Evolutionary conservation across 2,329 filamentous ascomycete species (phyloP).

Genomic region (Aspergillus candidus): DNA sequence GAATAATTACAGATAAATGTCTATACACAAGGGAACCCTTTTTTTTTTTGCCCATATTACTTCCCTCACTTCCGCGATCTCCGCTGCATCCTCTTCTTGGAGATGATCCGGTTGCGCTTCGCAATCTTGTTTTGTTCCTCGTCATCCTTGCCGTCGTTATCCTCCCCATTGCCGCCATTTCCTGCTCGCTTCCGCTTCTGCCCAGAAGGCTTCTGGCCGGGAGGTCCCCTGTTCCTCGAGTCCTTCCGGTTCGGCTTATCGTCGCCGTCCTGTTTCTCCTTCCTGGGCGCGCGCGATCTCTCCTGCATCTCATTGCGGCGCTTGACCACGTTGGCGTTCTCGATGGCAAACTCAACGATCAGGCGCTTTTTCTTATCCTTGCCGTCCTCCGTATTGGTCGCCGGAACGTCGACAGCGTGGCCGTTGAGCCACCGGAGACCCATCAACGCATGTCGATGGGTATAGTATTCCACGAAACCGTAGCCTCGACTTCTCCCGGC

Average conservation of each 20-base stretch:
- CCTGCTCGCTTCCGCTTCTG: slow-evolving; percentile 31
- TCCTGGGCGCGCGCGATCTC: slow-evolving; percentile 18
- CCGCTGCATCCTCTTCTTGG: slow-evolving; percentile 73
- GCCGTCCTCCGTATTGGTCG: slow-evolving; percentile 25
- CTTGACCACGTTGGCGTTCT: slow-evolving; percentile 93
- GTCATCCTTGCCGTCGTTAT: slow-evolving; percentile 19
- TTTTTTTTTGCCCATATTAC: slow-evolving; percentile 10
- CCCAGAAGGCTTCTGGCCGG: slow-evolving; percentile 9
- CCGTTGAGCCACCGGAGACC: slow-evolving; percentile 91
- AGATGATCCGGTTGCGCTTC: slow-evolving; percentile 71
- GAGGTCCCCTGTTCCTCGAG: slow-evolving; percentile 10
- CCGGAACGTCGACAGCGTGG: slow-evolving; percentile 47
- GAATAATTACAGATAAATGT: slow-evolving; percentile 7
- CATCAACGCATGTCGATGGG: slow-evolving; percentile 91
- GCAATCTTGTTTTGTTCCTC: slow-evolving; percentile 51
- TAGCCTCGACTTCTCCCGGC: slow-evolving; percentile 86
- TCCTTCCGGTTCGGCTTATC: slow-evolving; percentile 19
- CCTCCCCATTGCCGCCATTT: slow-evolving; percentile 13
- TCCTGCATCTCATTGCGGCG: slow-evolving; percentile 50
- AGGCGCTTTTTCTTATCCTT: slow-evolving; percentile 78
- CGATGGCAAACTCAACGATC: slow-evolving; percentile 95
- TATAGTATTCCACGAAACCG: slow-evolving; percentile 94
- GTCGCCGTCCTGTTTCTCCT: slow-evolving; percentile 10
- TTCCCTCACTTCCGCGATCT: slow-evolving; percentile 51
- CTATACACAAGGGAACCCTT: slow-evolving; percentile 6